Base-by-base conservation (phyloP, 176 grass and related monocot species). In the Pharus latifolius region DNA sequence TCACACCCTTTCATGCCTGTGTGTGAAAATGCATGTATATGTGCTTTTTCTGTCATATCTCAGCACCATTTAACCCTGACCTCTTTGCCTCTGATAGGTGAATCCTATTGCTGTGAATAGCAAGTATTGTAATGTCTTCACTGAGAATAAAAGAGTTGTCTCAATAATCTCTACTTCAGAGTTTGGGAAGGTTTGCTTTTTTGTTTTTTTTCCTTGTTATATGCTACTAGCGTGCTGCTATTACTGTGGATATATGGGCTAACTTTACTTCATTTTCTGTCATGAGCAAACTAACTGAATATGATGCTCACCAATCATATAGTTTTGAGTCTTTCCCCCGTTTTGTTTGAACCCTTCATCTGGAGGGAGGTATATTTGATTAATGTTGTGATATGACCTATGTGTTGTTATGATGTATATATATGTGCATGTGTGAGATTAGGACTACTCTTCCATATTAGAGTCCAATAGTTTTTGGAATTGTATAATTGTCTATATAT, bases 71-170 rank as follows among this genome's bases (percentile, higher is more conserved):
- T 62, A 49, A 48, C 8, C 1, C 54, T 75, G 19, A 20, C 76
- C 48, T 66, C 1, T 49, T 62, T 71, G 25, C 42, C 74, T 84
- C 70, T 70, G 53, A 69, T 74, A 99, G 95, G 95, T 99, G 57
- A 99, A 99, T 75, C 95, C 95, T 74, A 99, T 99, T 50, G 95
- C 95, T 13, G 90, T 99, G 49, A 99, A 99, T 78, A 99, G 95
- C 51, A 99, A 94, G 56, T 94, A 94, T 44, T 99, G 95, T 74
- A 94, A 99, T 69, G 95, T 99, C 28, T 99, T 99, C 62, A 99
- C 95, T 0, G 95, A 99, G 65, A 99, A 99, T 50, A 99, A 99
- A 79, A 84, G 95, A 74, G 90, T 84, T 62, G 25, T 99, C 29
- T 88, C 87, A 44, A 43, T 99, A 66, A 99, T 99, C 60, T 91